Conservation (phyloP, 768 basidiomycete genomes). For the Trametes meyenii region DNA sequence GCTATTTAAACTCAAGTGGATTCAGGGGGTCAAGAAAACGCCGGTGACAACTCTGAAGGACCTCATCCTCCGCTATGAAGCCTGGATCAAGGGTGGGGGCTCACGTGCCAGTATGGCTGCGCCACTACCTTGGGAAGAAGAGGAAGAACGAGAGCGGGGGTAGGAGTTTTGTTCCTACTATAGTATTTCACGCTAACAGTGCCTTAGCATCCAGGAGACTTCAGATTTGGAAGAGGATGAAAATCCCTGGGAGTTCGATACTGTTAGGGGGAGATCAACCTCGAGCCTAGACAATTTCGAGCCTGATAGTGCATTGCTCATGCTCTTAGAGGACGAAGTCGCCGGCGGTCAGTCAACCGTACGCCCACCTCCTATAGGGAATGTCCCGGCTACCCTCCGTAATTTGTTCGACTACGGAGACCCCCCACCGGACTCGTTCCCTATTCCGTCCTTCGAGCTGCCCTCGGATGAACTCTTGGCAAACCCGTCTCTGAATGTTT, state of each 20-base stretch:
- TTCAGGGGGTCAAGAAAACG: slow-evolving; percentile 71
- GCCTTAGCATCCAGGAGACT: slow-evolving; percentile 1
- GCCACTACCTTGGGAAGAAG: slow-evolving; percentile 71
- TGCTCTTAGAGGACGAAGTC: slow-evolving; percentile 28
- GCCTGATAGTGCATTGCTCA: slow-evolving; percentile 14
- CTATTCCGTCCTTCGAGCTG: slow-evolving; percentile 40
- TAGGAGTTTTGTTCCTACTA: slow-evolving; percentile 2
- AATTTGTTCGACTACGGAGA: slow-evolving; percentile 71
- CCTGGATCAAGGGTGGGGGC: slow-evolving; percentile 67
- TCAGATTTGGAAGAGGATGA: slow-evolving; percentile 33
- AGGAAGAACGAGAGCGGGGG: slow-evolving; percentile 48
- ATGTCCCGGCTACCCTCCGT: slow-evolving; percentile 77
- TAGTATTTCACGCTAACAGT: not conserved
- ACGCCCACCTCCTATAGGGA: slow-evolving; percentile 49
- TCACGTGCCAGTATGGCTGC: slow-evolving; percentile 77
- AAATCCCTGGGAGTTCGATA: slow-evolving; percentile 79
- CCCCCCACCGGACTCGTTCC: slow-evolving; percentile 44
- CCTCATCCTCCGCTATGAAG: slow-evolving; percentile 75
- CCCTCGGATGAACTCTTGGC: slow-evolving; percentile 16
- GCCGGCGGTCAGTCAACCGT: slow-evolving; percentile 46
- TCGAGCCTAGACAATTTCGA: slow-evolving; percentile 9
- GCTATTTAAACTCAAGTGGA: slow-evolving; percentile 86
- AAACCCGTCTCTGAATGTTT: slow-evolving; percentile 24
- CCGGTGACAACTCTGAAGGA: slow-evolving; percentile 75
- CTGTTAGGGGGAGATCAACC: slow-evolving; percentile 51